phyloP scores from a whole-genome alignment of 2,329 filamentous ascomycete species.

The Trichophyton verrucosum region DNA sequence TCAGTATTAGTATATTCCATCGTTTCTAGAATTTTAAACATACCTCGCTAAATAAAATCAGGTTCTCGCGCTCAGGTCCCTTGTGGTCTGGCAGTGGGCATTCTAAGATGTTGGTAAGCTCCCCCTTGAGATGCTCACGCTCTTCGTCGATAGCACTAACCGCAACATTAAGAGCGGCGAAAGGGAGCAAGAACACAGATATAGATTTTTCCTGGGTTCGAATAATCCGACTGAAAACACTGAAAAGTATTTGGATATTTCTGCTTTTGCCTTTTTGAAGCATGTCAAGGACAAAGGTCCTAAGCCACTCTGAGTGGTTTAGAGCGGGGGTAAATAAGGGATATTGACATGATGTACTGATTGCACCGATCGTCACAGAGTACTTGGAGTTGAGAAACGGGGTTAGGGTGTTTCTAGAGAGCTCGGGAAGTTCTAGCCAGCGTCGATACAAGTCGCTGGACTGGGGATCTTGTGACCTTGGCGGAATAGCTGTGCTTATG shows the following conservation, averaged over 20 bases:
- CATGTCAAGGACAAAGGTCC: conserved; percentile 67
- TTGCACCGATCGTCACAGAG: conserved; percentile 50
- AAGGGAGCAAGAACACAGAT: conserved; percentile 78
- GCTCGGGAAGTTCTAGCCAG: conserved; percentile 67
- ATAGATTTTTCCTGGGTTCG: conserved; percentile 76
- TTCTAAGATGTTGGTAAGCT: conserved; percentile 63
- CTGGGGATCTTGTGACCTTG: conserved; percentile 41
- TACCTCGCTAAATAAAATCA: conserved; percentile 80
- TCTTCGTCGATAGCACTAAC: conserved; percentile 57
- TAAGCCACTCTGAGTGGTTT: conserved; percentile 70
- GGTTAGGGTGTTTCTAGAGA: conserved; percentile 65
- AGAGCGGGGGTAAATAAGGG: conserved; percentile 62
- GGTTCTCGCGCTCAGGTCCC: conserved; percentile 56
- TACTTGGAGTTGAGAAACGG: conserved; percentile 84
- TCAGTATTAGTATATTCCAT: not conserved
- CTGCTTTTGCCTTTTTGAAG: conserved; percentile 63
- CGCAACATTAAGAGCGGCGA: conserved; percentile 70
- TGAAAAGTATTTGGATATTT: conserved; percentile 66
- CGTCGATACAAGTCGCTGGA: conserved; percentile 53
- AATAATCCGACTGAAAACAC: conserved; percentile 68
- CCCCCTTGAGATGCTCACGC: conserved; percentile 52
- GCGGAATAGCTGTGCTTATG: conserved; percentile 47
- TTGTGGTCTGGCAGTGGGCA: conserved; percentile 43
- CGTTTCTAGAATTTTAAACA: conserved; percentile 19
- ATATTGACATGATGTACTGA: conserved; percentile 49